Percentiles rank a stretch among this genome's conserved stretches.
Evolutionary conservation across 805 yeast genomes (phyloP).

Genomic region (Dipodascopsis uninucleata): DNA sequence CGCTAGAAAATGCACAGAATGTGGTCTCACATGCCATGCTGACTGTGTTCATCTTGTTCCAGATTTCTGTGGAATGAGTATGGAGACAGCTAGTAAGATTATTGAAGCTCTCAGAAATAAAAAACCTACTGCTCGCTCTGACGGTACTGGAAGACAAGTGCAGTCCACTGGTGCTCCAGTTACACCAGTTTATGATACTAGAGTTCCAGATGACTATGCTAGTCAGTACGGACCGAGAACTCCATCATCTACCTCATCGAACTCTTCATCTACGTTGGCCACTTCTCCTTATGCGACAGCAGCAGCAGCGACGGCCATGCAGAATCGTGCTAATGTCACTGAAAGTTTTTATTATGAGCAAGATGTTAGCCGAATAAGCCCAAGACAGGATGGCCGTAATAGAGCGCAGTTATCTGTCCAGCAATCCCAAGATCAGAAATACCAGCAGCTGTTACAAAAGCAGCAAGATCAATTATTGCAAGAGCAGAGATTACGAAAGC

Average conservation of each 20-base stretch:
- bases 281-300: no score
- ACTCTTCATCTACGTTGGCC: no score
- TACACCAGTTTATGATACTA: no score
- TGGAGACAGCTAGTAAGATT: slow-evolving; percentile 93
- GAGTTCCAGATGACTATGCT: no score
- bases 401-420: no score
- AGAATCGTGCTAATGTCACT: no score
- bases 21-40: slow-evolving; percentile 93
- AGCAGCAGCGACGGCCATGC: slow-evolving; percentile 30
- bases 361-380: no score
- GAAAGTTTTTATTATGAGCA: no score
- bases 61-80: slow-evolving; percentile 97
- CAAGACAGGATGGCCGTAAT: no score
- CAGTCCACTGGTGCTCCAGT: no score
- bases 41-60: slow-evolving; percentile 93
- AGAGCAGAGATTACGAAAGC: slow-evolving; percentile 14
- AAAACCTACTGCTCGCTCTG: slow-evolving; percentile 26
- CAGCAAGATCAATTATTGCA: slow-evolving; percentile 15
- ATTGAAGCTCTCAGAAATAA: slow-evolving; percentile 53
- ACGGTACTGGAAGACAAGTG: no score
- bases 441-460: slow-evolving; percentile 21
- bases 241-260: slow-evolving; percentile 7
- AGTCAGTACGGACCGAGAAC: no score
- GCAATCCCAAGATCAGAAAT: not conserved
- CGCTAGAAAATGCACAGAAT: slow-evolving; percentile 63